Base-by-base conservation (phyloP, 73 alveolate genomes). In the Paramecium sexaurelia region DNA sequence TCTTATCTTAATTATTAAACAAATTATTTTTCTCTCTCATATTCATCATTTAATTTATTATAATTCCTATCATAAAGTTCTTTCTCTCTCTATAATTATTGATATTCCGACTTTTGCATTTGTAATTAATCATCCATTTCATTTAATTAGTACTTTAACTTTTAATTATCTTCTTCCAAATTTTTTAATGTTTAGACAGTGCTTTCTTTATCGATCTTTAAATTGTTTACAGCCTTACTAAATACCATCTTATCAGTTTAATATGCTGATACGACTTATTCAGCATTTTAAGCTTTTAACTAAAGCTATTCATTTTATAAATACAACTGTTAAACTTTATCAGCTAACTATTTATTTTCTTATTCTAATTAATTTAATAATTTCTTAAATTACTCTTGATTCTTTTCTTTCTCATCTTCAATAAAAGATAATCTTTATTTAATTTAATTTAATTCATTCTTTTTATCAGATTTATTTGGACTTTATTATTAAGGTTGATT, bases 231-330 rank as follows among this genome's bases (percentile, higher is more conserved):
- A 37, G 94, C 75, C 10, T 69, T 43, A n/a, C 84, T 68, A 69
- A 88, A 88, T 1, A 69, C 91, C 69, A 61, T 68, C 20, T 88
- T 88, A 41, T 88, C 94, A 11, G 91, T 68, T 55, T 88, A 32
- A 88, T 88, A 88, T 7, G 94, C 94, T 68, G 85, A 26, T 11
- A 88, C 69, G 0, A 88, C 94, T 69, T 88, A 67, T 41, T 88
- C 94, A 20, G 94, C 94, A 36, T 71, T 88, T 15, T 26, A 40
- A 9, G 94, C 94, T 33, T 88, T 55, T 66, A 29, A 32, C 47
- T 43, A 32, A 8, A 88, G 39, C 24, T 69, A 36, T 37, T 88
- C 73, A 43, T 88, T 88, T 69, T 20, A 37, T 22, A n/a, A 11
- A 2, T 22, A 33, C 15, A 78, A 78, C 22, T 43, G 13, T 4